These are phyloP conservation scores for Suillus tomentosus DNA, from an alignment of 768 basidiomycete species.

Conservation along the genomic window DNA sequence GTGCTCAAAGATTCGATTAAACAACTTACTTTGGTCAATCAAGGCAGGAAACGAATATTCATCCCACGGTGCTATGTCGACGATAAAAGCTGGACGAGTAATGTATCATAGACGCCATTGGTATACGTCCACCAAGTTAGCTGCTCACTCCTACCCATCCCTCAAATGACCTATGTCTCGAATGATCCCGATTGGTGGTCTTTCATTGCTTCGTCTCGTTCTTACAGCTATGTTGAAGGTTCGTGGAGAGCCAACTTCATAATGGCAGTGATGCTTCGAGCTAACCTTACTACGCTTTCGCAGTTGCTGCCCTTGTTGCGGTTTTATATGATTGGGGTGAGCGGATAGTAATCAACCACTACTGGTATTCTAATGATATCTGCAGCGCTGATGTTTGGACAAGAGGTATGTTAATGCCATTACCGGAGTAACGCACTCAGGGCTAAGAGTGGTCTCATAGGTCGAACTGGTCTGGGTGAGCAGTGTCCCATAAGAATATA, in stretches of 20 bases:
- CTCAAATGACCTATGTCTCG: not conserved
- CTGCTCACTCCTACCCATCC: not conserved
- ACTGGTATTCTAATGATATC: not conserved
- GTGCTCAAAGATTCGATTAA: no score
- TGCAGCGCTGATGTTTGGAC: not conserved
- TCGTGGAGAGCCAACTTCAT: not conserved
- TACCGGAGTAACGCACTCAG: no score
- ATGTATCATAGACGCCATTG: not conserved
- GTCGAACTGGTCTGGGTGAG: not conserved
- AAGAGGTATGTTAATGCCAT: not conserved
- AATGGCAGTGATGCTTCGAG: not conserved
- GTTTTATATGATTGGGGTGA: conserved; percentile 1
- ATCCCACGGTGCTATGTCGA: not conserved
- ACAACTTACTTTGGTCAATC: not conserved
- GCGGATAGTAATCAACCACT: not conserved
- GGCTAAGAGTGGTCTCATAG: not conserved
- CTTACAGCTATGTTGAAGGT: not conserved
- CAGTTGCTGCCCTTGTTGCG: not conserved
- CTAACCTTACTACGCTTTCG: not conserved
- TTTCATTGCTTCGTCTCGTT: not conserved
- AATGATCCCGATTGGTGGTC: not conserved
- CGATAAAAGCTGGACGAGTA: not conserved
- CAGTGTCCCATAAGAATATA: not conserved
- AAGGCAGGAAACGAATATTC: no score
- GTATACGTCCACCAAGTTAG: not conserved